phyloP scores from a whole-genome alignment of 441 rosid genomes.

The Viola pubescens region DNA sequence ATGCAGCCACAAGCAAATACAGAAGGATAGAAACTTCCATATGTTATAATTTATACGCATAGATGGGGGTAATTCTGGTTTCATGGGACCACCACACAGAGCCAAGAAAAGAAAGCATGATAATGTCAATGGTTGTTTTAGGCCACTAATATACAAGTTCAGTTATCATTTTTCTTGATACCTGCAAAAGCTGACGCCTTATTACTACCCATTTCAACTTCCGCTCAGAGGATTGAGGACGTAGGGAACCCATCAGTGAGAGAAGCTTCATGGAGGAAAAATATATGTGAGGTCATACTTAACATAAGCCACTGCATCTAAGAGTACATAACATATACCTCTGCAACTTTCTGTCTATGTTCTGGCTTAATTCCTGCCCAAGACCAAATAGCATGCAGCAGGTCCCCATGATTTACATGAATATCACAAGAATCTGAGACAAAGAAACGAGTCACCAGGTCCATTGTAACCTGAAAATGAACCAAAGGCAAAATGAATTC shows the following conservation, averaged over 20 bases:
- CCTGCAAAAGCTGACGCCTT: conserved; percentile 97
- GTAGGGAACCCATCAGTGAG: conserved; percentile 73
- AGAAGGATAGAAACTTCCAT: no score
- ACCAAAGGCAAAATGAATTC: conserved; percentile 7
- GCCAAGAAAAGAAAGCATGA: background rate
- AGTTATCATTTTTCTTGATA: conserved; percentile 26
- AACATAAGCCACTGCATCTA: conserved; percentile 17
- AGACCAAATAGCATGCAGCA: conserved; percentile 89
- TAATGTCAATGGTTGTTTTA: background rate
- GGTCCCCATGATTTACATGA: conserved; percentile 88
- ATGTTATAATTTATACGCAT: no score
- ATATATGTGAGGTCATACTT: conserved; percentile 22
- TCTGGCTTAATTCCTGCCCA: conserved; percentile 90
- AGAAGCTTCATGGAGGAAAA: conserved; percentile 63
- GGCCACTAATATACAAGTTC: background rate
- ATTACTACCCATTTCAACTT: conserved; percentile 82
- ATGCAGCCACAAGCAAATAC: no score
- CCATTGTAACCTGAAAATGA: conserved; percentile 61
- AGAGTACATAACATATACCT: conserved; percentile 43
- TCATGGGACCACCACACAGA: background rate
- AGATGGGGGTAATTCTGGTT: conserved; percentile 4
- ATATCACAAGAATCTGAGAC: conserved; percentile 61
- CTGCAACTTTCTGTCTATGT: conserved; percentile 81
- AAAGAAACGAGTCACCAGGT: conserved; percentile 54
- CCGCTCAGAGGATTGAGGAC: conserved; percentile 91